phyloP scores from a whole-genome alignment of 768 basidiomycete genomes.

The Russula olivacea region DNA sequence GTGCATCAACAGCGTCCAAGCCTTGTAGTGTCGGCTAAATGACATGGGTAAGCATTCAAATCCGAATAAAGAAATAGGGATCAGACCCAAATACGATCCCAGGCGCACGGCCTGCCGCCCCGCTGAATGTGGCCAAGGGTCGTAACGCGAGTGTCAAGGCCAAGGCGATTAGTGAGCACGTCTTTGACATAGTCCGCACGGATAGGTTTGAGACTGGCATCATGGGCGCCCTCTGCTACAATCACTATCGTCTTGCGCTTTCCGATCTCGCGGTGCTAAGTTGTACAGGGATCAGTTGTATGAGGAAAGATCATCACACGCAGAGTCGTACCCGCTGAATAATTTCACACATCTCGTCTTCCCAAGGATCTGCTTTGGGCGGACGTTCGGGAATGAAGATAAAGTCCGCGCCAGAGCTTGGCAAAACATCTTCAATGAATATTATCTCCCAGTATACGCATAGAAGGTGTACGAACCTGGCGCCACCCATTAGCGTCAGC shows the following conservation, averaged over 20 bases:
- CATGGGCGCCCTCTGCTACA: slow-evolving; percentile 93
- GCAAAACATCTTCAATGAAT: background rate
- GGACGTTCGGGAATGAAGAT: slow-evolving; percentile 96
- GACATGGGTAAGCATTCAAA: slow-evolving; percentile 4
- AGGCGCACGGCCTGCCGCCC: slow-evolving; percentile 89
- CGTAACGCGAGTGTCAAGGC: slow-evolving; percentile 93
- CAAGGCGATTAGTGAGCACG: slow-evolving; percentile 77
- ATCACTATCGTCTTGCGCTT: slow-evolving; percentile 99
- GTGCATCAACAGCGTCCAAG: slow-evolving; percentile 83
- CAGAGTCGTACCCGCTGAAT: slow-evolving; percentile 60
- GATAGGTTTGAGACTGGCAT: slow-evolving; percentile 85
- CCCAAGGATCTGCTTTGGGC: slow-evolving; percentile 75
- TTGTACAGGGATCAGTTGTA: slow-evolving; percentile 1
- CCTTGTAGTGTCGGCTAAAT: slow-evolving; percentile 91
- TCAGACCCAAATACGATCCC: slow-evolving; percentile 79
- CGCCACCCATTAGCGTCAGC: slow-evolving; percentile 89
- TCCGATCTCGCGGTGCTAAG: slow-evolving; percentile 81
- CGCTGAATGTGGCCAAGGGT: slow-evolving; percentile 96
- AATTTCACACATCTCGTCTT: slow-evolving; percentile 82
- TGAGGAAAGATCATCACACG: background rate
- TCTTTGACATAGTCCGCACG: slow-evolving; percentile 86
- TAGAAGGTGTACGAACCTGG: slow-evolving; percentile 50
- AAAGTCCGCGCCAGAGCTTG: slow-evolving; percentile 87
- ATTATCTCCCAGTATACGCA: background rate
- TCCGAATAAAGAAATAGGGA: background rate